These are phyloP conservation scores for Stagonosporopsis rhizophila DNA, from an alignment of 2,329 filamentous ascomycete species.

Conservation along the genomic window DNA sequence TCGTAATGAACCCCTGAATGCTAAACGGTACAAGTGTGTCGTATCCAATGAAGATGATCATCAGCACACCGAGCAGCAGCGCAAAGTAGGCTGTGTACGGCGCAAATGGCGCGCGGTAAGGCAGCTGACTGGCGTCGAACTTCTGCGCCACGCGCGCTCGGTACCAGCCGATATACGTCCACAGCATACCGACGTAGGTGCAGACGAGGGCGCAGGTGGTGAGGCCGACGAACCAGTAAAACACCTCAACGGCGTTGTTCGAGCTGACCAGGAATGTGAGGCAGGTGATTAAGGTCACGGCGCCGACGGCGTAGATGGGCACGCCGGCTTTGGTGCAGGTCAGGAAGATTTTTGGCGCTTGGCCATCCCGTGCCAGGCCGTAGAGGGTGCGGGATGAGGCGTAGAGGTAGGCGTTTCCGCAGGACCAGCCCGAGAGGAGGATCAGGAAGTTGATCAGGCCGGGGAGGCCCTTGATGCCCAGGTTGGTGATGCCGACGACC, in stretches of 20 bases:
- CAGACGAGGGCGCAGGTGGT: conserved; percentile 47
- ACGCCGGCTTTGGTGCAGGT: conserved; percentile 67
- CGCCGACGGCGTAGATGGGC: conserved; percentile 57
- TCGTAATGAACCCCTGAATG: conserved; percentile 55
- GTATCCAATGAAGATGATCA: conserved; percentile 52
- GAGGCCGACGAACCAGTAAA: conserved; percentile 75
- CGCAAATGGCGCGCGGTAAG: conserved; percentile 12
- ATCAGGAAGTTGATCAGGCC: conserved; percentile 73
- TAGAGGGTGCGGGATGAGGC: conserved; percentile 61
- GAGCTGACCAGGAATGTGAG: conserved; percentile 58
- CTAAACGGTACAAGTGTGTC: conserved; percentile 59
- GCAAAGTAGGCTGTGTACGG: conserved; percentile 18
- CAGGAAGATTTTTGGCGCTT: conserved; percentile 69
- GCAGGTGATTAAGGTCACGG: conserved; percentile 53
- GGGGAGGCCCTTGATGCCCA: conserved; percentile 64
- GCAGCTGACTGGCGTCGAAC: conserved; percentile 3
- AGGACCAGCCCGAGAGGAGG: conserved; percentile 68
- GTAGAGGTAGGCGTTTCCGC: conserved; percentile 64
- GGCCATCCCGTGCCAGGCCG: conserved; percentile 66
- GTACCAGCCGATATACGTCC: conserved; percentile 21
- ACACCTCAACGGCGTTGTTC: conserved; percentile 55
- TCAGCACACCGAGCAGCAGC: conserved; percentile 8
- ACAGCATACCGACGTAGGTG: conserved; percentile 20
- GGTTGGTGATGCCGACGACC: conserved; percentile 58
- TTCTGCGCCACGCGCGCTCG: conserved; percentile 17